Conservation (phyloP, 108 stramenopile genomes). For the Craspedostauros australis region DNA sequence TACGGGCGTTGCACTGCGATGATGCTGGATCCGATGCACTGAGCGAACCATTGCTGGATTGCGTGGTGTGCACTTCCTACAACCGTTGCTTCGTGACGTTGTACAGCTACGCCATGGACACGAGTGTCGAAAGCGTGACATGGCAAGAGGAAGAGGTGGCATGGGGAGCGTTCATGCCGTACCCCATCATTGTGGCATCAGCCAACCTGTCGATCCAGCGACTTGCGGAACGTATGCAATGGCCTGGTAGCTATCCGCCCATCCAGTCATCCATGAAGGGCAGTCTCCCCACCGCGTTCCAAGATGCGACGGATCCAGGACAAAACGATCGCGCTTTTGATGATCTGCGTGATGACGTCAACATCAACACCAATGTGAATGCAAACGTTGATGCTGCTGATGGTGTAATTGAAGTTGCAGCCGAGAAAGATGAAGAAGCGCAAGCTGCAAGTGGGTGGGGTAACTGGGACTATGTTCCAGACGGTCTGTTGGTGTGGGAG, state of each 20-base stretch:
- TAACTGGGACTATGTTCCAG: conserved; percentile 78
- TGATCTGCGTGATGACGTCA: too few relatives aligned
- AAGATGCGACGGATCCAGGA: too few relatives aligned
- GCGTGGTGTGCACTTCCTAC: conserved; percentile 67
- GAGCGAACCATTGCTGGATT: conserved; percentile 41
- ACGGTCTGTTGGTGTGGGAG: conserved; percentile 77
- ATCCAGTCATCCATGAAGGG: conserved; percentile 17
- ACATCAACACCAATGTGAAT: too few relatives aligned
- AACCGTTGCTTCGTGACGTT: conserved; percentile 77
- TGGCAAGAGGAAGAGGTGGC: conserved; percentile 86
- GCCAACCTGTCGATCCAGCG: conserved; percentile 53
- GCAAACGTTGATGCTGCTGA: too few relatives aligned
- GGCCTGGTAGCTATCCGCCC: conserved; percentile 51
- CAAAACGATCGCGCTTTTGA: too few relatives aligned
- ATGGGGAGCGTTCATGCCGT: conserved; percentile 71
- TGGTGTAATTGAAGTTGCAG: too few relatives aligned
- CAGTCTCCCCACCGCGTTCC: conserved; percentile 1
- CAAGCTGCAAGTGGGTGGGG: conserved; percentile 9
- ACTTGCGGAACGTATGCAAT: conserved; percentile 18
- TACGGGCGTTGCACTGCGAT: conserved; percentile 26
- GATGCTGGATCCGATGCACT: conserved; percentile 15
- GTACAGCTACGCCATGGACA: conserved; percentile 45
- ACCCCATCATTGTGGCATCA: conserved; percentile 36
- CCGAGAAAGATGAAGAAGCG: conserved; percentile 2
- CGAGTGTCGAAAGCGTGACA: conserved; percentile 25